Base-by-base conservation (phyloP, 2,329 filamentous ascomycete species). In the Fusarium duplospermum region DNA sequence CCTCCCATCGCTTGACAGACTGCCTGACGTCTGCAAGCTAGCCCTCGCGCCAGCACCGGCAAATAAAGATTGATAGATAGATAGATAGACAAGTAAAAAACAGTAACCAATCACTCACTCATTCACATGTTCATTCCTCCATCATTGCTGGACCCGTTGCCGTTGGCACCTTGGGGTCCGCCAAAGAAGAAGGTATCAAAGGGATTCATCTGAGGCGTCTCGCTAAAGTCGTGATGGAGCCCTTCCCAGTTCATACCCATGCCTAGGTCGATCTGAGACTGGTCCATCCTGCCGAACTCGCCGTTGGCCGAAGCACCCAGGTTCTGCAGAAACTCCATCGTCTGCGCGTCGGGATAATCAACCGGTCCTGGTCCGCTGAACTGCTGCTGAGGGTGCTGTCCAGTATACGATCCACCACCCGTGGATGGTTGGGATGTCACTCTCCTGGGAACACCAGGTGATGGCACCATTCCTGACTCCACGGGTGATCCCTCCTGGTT, bases 121-220 rank as follows among this genome's bases (percentile, higher is more conserved):
- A 45, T 47, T 71, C 64, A 79, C 75, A 79, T 77, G 14, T 80
- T 80, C 33, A 77, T 77, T 7, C 80, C 79, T 18, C 72, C 71
- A 1, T 72, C 71, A 47, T 77, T 75, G 58, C 71, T 74, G 4
- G 71, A 64, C 22, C 73, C 74, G 31, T 47, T 62, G 10, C 77
- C 75, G 27, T 73, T 76, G 13, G 83, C 81, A 18, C 77, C 77
- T 62, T 81, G 80, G 73, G 87, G 87, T 1, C 87, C 88, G 1
- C 91, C 91, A 79, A 93, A 93, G 83, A 93, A 93, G 80, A 94
- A 94, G 0, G 90, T 90, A 78, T 93, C 92, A 81, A 94, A 93
- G 0, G 92, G 87, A 67, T 93, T 89, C 78, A 93, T 87, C 78
- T 90, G 87, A 79, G 89, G 86, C 60, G 86, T 86, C 56, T 91